Base-by-base conservation (phyloP, 352 stramenopile species). In the Globisporangium rhizosaccharum region DNA sequence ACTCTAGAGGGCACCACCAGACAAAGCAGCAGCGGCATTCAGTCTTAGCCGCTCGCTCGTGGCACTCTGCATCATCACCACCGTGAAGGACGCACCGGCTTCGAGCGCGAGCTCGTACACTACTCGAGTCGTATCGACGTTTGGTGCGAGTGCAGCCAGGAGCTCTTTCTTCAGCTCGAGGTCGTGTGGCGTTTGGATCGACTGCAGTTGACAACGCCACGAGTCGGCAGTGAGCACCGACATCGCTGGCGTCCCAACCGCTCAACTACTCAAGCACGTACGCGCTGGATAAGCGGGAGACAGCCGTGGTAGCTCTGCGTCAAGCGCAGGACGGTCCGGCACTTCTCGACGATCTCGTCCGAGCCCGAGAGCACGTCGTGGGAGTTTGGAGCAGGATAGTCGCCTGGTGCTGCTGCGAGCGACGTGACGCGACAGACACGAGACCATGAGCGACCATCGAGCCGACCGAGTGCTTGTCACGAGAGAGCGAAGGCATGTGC, bases 241-340 rank as follows among this genome's bases (percentile, higher is more conserved):
- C 30, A 36, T 9, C 5, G 30, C 30, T 36, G 30, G 30, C 30
- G 30, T 36, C 30, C 9, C 30, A 9, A 36, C 30, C 30, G 6
- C 30, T 10, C 30, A 9, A 36, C 5, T 9, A 36, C 9, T 4
- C 33, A 12, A 39, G 5, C 6, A 42, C 49, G 11, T 46, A 39
- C 76, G 58, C 68, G 72, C 52, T 83, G 76, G 42, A 86, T 79
- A 12, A 82, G 61, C 10, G 66, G 37, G 14, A 80, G 66, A 56
- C 74, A 86, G 36, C 76, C 71, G 3, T 75, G 56, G 57, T 86
- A 86, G 45, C 60, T 57, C 59, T 84, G 65, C 33, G 77, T 64
- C 65, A 63, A 42, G 20, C 45, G 33, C 33, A 84, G 47, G 26
- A 73, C 69, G 26, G 56, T 65, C 33, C 68, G 69, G 15, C 71